Conservation (phyloP, 768 basidiomycete genomes). For the Lepiota brunneoincarnata region DNA sequence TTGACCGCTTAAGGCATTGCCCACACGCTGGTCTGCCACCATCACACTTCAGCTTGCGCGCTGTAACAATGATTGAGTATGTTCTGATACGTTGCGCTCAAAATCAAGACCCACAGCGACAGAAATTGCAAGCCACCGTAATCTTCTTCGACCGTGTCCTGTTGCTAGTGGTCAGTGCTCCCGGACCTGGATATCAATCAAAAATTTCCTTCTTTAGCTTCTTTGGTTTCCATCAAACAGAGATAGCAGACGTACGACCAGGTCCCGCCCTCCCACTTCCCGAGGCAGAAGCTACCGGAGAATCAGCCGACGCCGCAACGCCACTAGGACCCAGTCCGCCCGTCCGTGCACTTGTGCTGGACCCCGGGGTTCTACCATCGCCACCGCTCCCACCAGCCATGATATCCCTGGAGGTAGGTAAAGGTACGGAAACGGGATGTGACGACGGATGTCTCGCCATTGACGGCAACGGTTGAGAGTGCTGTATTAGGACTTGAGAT, state of each 20-base stretch:
- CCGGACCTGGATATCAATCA: slow-evolving; percentile 7
- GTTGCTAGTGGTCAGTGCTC: slow-evolving; percentile 29
- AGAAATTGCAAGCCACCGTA: slow-evolving; percentile 88
- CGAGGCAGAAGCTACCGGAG: slow-evolving; percentile 10
- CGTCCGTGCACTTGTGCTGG: slow-evolving; percentile 3
- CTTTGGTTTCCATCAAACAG: slow-evolving; percentile 7
- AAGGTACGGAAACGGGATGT: neutral
- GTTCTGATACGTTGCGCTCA: neutral
- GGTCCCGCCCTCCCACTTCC: slow-evolving; percentile 9
- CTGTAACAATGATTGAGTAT: slow-evolving; percentile 35
- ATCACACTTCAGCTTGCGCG: slow-evolving; percentile 87
- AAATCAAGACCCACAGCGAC: slow-evolving; percentile 62
- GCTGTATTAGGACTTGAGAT: slow-evolving; percentile 6
- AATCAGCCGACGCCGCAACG: slow-evolving; percentile 9
- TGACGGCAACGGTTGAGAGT: slow-evolving; percentile 1
- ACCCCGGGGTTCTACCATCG: slow-evolving; percentile 7
- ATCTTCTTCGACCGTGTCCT: slow-evolving; percentile 82
- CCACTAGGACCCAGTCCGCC: slow-evolving; percentile 7
- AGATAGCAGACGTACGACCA: slow-evolving; percentile 7
- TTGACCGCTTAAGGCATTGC: slow-evolving; percentile 77
- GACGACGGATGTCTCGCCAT: neutral
- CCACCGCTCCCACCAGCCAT: neutral
- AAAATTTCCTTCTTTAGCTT: neutral
- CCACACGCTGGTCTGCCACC: slow-evolving; percentile 80
- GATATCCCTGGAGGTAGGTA: slow-evolving; percentile 8